Evolutionary conservation across 805 yeast species (phyloP), one percentile per base, ranked within the genome.

Genomic region (Candida cerambycidarum): DNA sequence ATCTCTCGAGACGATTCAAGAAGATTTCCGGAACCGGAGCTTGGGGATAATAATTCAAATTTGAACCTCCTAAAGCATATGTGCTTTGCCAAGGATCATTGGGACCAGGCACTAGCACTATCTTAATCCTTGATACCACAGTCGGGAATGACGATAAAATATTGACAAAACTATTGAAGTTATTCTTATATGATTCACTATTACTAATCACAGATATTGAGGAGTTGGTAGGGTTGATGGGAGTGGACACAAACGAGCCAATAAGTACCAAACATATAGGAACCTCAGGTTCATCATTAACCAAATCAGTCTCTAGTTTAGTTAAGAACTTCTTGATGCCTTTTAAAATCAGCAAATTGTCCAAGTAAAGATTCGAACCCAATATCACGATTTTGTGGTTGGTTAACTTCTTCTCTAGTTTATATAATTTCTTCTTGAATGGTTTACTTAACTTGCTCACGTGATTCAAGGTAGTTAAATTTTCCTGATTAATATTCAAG

Each of bases 21-120:
- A 92, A 90, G 2, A 84, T 64, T 18, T 71, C 67, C 0, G 98
- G 96, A 2, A 93, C 74, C 0, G 80, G 72, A 14, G 71, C 67
- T 54, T 83, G 85, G 0, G 99, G 99, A 21, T 64, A 55, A 30
- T 57, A 45, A 34, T 62, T 59, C 28, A 67, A 42, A 39, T 61
- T 59, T 0, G 71, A 59, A 7, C 68, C 53, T 3, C 92, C 89
- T 38, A 83, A 71, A 1, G 85, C 75, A 37, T 75, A 76, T 42
- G 82, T 70, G 1, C 93, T 78, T 27, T 82, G 82, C 97, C 98
- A 93, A 0, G 97, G 97, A 63, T 93, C 99, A 52, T 88, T 85
- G 32, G 80, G 79, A 1, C 99, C 98, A 0, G 98, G 97, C 1
- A 92, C 68, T 45, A 93, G 78, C 1, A 89, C 65, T 21, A 93